Percentiles rank a stretch among this genome's conserved stretches.
Conservation (phyloP, 805 yeast genomes). For the Aciculoconidium aculeatum region DNA sequence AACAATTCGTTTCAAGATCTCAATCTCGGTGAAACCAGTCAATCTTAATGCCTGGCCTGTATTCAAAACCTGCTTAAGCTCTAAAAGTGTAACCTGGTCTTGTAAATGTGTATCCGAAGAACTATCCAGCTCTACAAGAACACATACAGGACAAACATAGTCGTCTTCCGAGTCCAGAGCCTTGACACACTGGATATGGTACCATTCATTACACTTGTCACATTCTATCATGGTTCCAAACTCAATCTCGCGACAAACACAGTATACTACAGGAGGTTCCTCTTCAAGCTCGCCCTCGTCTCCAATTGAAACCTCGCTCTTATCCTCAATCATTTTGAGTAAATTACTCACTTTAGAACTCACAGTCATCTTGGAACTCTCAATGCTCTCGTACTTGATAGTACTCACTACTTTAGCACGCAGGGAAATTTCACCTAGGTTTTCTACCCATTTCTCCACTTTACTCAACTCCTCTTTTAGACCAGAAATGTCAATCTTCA, state of each 20-base stretch:
- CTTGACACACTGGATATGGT: slow-evolving; percentile 55
- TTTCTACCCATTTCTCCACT: slow-evolving; percentile 22
- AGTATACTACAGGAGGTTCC: slow-evolving; percentile 30
- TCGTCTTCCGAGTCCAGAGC: slow-evolving; percentile 7
- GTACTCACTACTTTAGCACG: background rate
- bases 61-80: slow-evolving; percentile 9
- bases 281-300: slow-evolving; percentile 12
- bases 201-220: slow-evolving; percentile 69
- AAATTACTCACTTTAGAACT: slow-evolving; percentile 7
- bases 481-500: slow-evolving; percentile 11
- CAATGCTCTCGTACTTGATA: no score
- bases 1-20: no score
- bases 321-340: no score
- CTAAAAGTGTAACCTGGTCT: slow-evolving; percentile 10
- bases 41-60: slow-evolving; percentile 13
- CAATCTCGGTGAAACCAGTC: slow-evolving; percentile 17
- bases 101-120: no score
- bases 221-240: slow-evolving; percentile 64
- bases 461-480: slow-evolving; percentile 12
- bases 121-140: no score
- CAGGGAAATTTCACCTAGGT: no score
- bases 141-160: slow-evolving; percentile 28
- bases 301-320: no score
- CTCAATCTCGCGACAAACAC: slow-evolving; percentile 59
- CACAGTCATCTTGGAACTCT: slow-evolving; percentile 16